These are phyloP conservation scores for Colletotrichum eleusines DNA, from an alignment of 2,329 filamentous ascomycete species.

Conservation along the genomic window DNA sequence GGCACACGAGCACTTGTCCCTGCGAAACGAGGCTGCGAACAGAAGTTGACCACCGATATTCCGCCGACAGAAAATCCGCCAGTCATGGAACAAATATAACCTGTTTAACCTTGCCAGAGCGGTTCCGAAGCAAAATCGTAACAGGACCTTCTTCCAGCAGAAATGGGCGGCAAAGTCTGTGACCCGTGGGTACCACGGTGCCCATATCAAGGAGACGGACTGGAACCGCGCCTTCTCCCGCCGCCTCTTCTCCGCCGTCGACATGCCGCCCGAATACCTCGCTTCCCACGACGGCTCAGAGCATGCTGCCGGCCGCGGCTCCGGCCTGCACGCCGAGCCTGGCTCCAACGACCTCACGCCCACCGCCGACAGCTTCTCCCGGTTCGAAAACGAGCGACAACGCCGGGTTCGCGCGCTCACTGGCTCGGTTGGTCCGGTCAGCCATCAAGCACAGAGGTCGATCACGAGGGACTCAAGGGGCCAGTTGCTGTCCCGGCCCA, in stretches of 20 bases:
- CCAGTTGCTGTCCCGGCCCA: constrained; percentile 50
- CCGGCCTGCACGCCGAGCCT: constrained; percentile 65
- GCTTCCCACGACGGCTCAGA: constrained; percentile 85
- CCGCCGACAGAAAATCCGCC: constrained; percentile 81
- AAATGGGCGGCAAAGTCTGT: constrained; percentile 94
- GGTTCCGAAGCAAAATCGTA: constrained; percentile 56
- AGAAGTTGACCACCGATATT: constrained; percentile 27
- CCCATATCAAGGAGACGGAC: constrained; percentile 91
- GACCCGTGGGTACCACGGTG: constrained; percentile 91
- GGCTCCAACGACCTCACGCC: constrained; percentile 42
- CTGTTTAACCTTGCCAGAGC: constrained; percentile 85
- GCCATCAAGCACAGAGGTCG: rapidly evolving
- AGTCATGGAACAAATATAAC: constrained; percentile 98
- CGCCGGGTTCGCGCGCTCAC: neutral
- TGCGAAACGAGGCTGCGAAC: neutral
- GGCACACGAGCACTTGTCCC: neutral
- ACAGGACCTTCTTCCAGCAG: constrained; percentile 91
- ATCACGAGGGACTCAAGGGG: neutral
- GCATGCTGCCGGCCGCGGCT: constrained; percentile 85
- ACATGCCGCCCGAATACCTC: constrained; percentile 86
- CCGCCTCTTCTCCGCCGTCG: constrained; percentile 82
- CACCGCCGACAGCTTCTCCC: constrained; percentile 44
- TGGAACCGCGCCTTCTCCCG: constrained; percentile 95
- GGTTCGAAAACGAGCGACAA: constrained; percentile 36
- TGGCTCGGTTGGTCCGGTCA: neutral